Evolutionary conservation across 805 yeast genomes (phyloP).

Genomic region (Metschnikowia borealis): DNA sequence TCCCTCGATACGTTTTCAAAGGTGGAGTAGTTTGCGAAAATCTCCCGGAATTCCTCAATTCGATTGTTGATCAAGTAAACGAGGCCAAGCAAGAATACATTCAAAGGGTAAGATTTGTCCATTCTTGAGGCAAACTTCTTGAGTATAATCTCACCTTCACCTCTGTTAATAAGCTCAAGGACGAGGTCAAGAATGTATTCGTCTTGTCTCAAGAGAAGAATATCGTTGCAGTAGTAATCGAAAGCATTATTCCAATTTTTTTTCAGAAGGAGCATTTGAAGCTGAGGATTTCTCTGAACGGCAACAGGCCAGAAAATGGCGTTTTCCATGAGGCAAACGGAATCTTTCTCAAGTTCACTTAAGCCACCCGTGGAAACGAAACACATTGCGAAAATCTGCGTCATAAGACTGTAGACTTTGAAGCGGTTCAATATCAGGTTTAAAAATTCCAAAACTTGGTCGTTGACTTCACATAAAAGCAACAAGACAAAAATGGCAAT

Average conservation of each 20-base stretch:
- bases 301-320: constrained; percentile 31
- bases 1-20: constrained; percentile 16
- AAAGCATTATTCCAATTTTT: constrained; percentile 23
- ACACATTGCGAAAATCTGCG: constrained; percentile 25
- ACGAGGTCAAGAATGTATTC: constrained; percentile 11
- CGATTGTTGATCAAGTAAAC: constrained; percentile 29
- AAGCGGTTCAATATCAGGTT: constrained; percentile 24
- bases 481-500: constrained; percentile 28
- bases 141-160: constrained; percentile 10
- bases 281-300: constrained; percentile 18
- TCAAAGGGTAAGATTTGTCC: constrained; percentile 19
- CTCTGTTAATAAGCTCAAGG: constrained; percentile 14
- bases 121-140: constrained; percentile 13
- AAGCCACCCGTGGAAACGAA: constrained; percentile 15
- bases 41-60: constrained; percentile 20
- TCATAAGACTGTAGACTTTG: constrained; percentile 22
- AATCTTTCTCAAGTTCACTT: constrained; percentile 14
- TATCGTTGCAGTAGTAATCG: constrained; percentile 22
- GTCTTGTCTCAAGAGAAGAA: constrained; percentile 8
- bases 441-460: constrained; percentile 22
- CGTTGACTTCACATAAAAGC: constrained; percentile 31
- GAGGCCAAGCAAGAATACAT: constrained; percentile 32
- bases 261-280: constrained; percentile 18
- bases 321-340: constrained; percentile 19
- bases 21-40: constrained; percentile 22